These are phyloP conservation scores for Multifurca ochricompacta DNA, from an alignment of 768 basidiomycete species.

Conservation along the genomic window DNA sequence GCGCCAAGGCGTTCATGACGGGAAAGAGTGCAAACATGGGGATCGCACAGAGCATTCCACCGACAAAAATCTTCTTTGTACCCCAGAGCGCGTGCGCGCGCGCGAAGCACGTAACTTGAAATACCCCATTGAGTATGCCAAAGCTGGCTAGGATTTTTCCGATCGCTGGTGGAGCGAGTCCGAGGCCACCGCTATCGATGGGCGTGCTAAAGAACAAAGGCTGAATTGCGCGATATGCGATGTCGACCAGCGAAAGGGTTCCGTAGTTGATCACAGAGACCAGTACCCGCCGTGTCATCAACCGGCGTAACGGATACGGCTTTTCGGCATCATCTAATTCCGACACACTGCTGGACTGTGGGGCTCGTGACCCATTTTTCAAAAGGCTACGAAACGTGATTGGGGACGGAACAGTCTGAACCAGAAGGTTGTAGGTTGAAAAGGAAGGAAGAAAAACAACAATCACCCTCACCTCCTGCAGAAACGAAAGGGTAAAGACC, in stretches of 20 bases:
- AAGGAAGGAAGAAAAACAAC: conserved; percentile 35
- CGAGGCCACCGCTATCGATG: conserved; percentile 58
- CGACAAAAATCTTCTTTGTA: conserved; percentile 52
- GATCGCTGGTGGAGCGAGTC: conserved; percentile 55
- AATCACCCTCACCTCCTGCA: conserved; percentile 45
- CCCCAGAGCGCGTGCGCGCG: conserved; percentile 51
- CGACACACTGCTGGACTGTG: background rate
- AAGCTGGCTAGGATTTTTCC: conserved; percentile 55
- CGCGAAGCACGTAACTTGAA: conserved; percentile 65
- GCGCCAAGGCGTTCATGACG: conserved; percentile 48
- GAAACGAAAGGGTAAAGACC: conserved; percentile 42
- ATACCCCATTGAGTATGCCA: conserved; percentile 55
- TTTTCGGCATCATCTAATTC: conserved; percentile 23
- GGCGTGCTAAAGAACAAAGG: conserved; percentile 73
- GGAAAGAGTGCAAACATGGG: conserved; percentile 56
- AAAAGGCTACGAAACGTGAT: conserved; percentile 8
- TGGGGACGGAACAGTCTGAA: conserved; percentile 18
- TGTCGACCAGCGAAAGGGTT: conserved; percentile 55
- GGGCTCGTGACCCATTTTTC: background rate
- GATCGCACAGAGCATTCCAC: conserved; percentile 41
- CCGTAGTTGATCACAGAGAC: conserved; percentile 61
- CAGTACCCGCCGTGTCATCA: conserved; percentile 49
- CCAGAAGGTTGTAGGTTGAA: background rate
- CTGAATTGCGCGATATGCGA: conserved; percentile 55
- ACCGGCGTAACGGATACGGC: conserved; percentile 42